These are phyloP conservation scores for Ricinus communis DNA, from an alignment of 345 rosid species.

Conservation along the genomic window DNA sequence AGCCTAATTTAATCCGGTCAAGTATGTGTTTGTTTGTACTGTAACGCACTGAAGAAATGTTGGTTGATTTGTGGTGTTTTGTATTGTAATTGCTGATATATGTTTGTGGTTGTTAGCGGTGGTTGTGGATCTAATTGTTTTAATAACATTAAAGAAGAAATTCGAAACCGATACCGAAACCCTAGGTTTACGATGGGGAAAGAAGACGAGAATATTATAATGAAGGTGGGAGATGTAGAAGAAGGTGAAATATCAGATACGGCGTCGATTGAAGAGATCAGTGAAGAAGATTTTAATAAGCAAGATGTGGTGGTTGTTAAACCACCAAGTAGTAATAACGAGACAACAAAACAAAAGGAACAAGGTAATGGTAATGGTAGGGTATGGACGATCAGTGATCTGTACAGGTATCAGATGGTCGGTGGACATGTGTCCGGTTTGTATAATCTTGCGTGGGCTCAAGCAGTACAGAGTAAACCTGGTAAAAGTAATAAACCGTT, in stretches of 20 bases:
- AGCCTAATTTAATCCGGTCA: conserved; percentile 13
- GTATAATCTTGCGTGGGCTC: conserved; percentile 91
- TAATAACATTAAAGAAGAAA: conserved; percentile 19
- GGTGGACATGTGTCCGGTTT: conserved; percentile 63
- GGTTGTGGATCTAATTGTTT: conserved; percentile 34
- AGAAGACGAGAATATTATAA: conserved; percentile 33
- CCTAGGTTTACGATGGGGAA: conserved; percentile 40
- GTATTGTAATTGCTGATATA: neutral
- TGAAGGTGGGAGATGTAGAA: conserved; percentile 57
- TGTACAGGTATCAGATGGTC: conserved; percentile 52
- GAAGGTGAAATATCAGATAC: conserved; percentile 90
- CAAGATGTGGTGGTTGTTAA: conserved; percentile 35
- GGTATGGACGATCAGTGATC: conserved; percentile 88
- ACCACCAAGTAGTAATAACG: conserved; percentile 21
- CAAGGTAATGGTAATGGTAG: conserved; percentile 25
- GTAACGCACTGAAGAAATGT: neutral
- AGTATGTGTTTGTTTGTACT: neutral
- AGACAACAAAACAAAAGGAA: conserved; percentile 6
- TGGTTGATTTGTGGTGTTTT: no score
- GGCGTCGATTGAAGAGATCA: conserved; percentile 68
- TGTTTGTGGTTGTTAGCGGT: conserved; percentile 12
- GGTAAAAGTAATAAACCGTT: conserved; percentile 32
- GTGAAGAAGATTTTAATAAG: conserved; percentile 56
- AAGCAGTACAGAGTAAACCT: conserved; percentile 79
- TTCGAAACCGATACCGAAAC: neutral